A percentile compares a stretch with the other conserved stretches of the same genome.
These are phyloP conservation scores for Carnegiea gigantea DNA, from an alignment of 179 eudicot species.

Conservation along the genomic window DNA sequence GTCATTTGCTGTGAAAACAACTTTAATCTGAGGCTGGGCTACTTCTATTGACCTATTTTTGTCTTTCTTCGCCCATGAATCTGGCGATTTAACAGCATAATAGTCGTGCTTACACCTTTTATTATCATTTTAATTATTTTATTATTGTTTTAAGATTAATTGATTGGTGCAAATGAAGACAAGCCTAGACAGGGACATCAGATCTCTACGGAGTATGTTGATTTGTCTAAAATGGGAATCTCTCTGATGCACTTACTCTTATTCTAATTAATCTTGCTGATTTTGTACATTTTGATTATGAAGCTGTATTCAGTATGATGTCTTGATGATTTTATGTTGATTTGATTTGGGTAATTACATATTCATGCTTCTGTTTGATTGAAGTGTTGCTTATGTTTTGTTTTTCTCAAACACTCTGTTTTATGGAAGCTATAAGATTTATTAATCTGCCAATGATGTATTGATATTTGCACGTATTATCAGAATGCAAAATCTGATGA, in stretches of 20 bases:
- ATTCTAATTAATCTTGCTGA: not conserved
- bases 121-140: not conserved
- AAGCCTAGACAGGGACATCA: conserved; percentile 31
- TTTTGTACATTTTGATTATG: not conserved
- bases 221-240: conserved; percentile 28
- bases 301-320: too few species aligned
- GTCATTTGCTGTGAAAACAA: conserved; percentile 37
- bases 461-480: conserved; percentile 9
- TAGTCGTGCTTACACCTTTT: too few species aligned
- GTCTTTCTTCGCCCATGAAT: too few species aligned
- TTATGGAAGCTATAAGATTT: too few species aligned
- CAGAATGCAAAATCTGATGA: conserved; percentile 16
- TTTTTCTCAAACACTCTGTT: too few species aligned
- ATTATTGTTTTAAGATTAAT: not conserved
- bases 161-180: conserved; percentile 21
- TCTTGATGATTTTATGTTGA: too few species aligned
- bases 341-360: too few species aligned
- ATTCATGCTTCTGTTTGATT: too few species aligned
- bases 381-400: too few species aligned
- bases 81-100: too few species aligned
- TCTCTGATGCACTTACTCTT: conserved; percentile 17
- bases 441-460: conserved; percentile 26
- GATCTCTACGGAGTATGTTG: conserved; percentile 23
- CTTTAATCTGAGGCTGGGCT: conserved; percentile 18
- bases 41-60: not conserved